Base-by-base conservation (phyloP, 2,329 filamentous ascomycete genomes). In the Botrytis byssoidea region DNA sequence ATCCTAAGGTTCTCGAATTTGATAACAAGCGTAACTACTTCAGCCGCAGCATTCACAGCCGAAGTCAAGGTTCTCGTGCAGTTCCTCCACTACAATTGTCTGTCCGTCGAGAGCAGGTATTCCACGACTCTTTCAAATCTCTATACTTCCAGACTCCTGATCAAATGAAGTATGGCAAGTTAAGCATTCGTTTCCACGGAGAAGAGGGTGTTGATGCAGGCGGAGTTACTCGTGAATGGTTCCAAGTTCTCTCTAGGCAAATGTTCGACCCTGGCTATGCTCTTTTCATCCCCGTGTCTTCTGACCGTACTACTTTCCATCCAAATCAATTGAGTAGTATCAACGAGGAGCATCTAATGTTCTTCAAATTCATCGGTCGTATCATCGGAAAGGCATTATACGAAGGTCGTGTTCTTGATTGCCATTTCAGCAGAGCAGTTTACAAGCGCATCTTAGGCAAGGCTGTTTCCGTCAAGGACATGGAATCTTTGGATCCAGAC, bases 21-120 rank as follows among this genome's bases (percentile, higher is more conserved):
- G 96, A 99, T 85, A 99, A 99, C 85, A 99, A 99, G 86, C 94
- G 96, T 79, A 98, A 97, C 84, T 99, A 97, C 87, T 99, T 99
- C 86, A 98, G 91, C 81, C 92, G 96, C 75, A 95, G 94, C 80
- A 91, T 99, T 18, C 96, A 99, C 82, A 89, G 89, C 64, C 89
- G 92, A 69, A 88, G 88, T 71, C 88, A 89, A 71, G 91, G 93
- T 79, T 88, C 87, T 74, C 91, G 94, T 61, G 89, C 90, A 65
- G 89, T 86, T 79, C 92, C 94, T 61, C 83, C 89, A 35, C 86
- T 99, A 70, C 94, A 97, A 82, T 89, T 99, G 65, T 92, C 91
- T 74, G 93, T 99, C 74, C 93, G 97, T 74, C 93, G 96, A 80
- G 94, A 98, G 74, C 93, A 97, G 78, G 95, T 99, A 69, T 99